Base-by-base conservation (phyloP, 1,284 basidiomycete genomes). In the Pseudozyma tsukubaensis region DNA sequence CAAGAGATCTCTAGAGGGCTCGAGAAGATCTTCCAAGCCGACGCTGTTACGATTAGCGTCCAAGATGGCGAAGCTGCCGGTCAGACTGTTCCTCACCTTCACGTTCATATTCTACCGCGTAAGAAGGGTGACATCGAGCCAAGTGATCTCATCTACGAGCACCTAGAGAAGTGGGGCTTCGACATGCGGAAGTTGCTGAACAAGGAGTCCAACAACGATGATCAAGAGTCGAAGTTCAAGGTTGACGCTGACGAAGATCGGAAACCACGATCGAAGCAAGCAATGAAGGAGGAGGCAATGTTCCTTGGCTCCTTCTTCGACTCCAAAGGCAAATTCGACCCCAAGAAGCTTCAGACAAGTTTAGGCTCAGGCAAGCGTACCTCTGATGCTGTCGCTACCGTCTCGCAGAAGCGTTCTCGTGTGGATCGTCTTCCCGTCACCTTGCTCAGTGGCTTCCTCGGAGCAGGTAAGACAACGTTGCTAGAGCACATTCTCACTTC, bases 401-500 rank as follows among this genome's bases (percentile, higher is more conserved):
- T 36, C 0, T 32, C 36, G 32, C 49, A 60, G 32, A 72, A 72
- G 42, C 69, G 63, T 7, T 48, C 59, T 19, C 65, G 76, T 21
- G 37, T 50, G 1, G 65, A 65, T 6, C 66, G 71, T 34, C 81
- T 87, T 1, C 87, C 87, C 6, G 87, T 87, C 19, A 87, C 87
- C 8, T 83, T 87, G 9, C 76, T 87, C 5, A 84, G 80, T 32
- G 86, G 86, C 5, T 87, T 87, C 78, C 72, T 87, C 29, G 87
- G 87, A 0, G 78, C 82, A 3, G 87, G 87, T n/a, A 88, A 87
- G 79, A 87, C 86, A 10, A 87, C 86, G 3, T 73, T 87, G 16
- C 77, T 88, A 2, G 83, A 85, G 39, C 82, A 86, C 67, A 86
- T 88, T 54, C 80, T 88, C 37, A 85, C 84, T 37, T 82, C 79